Evolutionary conservation across 768 basidiomycete genomes (phyloP).

Genomic region (Podaxis mareebaensis): DNA sequence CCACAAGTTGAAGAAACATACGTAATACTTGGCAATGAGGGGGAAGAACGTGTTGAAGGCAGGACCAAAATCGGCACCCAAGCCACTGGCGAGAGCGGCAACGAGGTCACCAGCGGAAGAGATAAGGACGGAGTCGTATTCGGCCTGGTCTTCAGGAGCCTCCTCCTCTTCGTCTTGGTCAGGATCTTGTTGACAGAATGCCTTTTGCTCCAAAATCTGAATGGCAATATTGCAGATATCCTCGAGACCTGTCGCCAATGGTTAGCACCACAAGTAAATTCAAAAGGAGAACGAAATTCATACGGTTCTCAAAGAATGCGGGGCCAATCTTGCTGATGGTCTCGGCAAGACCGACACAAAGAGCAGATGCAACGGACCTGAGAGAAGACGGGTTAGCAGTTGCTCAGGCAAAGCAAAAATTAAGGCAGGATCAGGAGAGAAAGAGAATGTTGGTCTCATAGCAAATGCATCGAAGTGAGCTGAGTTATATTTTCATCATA

Average conservation of each 20-base stretch:
- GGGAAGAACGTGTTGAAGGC: conserved; percentile 89
- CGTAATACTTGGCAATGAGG: conserved; percentile 89
- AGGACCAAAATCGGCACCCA: conserved; percentile 82
- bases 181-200: conserved; percentile 94
- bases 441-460: conserved; percentile 52
- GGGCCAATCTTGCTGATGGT: conserved; percentile 92
- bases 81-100: conserved; percentile 78
- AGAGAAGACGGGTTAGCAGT: conserved; percentile 22
- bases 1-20: conserved; percentile 39
- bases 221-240: conserved; percentile 77
- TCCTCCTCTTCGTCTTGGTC: conserved; percentile 89
- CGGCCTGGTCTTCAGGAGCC: conserved; percentile 86
- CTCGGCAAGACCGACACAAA: conserved; percentile 89
- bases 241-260: conserved; percentile 57
- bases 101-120: conserved; percentile 95
- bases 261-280: conserved; percentile 11
- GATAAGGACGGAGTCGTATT: conserved; percentile 95
- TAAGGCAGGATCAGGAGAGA: conserved; percentile 31
- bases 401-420: conserved; percentile 13
- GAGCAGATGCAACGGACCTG: conserved; percentile 84
- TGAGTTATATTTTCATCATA: conserved; percentile 66
- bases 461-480: conserved; percentile 75
- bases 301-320: conserved; percentile 77
- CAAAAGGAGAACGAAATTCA: conserved; percentile 28
- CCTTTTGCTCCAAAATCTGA: conserved; percentile 91